Evolutionary conservation across 2,329 filamentous ascomycete species (phyloP).

Genomic region (Diaporthe ampelina): DNA sequence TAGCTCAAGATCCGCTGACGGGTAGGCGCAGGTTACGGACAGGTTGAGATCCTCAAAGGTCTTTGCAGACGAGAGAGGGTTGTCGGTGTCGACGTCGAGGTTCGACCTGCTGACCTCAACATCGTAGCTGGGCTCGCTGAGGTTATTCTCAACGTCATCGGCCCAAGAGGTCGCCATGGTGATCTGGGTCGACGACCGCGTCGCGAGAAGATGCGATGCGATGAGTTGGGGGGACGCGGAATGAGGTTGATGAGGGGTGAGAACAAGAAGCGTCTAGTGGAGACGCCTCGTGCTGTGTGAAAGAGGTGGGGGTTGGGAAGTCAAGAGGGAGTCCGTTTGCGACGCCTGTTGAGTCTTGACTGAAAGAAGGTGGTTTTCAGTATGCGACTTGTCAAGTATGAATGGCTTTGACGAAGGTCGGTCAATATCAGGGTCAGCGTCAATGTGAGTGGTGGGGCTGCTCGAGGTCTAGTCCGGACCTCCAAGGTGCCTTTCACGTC

Average conservation of each 20-base stretch:
- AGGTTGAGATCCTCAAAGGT: slow-evolving; percentile 88
- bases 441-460: slow-evolving; percentile 32
- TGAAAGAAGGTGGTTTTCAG: slow-evolving; percentile 8
- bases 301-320: neutral
- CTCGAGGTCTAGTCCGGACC: slow-evolving; percentile 10
- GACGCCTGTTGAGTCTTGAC: slow-evolving; percentile 12
- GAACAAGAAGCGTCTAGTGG: neutral
- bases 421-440: slow-evolving; percentile 13
- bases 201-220: slow-evolving; percentile 21
- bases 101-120: slow-evolving; percentile 95
- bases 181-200: neutral
- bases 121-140: slow-evolving; percentile 81
- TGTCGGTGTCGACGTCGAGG: slow-evolving; percentile 86
- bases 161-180: slow-evolving; percentile 34
- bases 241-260: slow-evolving; percentile 3
- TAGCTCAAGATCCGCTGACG: slow-evolving; percentile 43
- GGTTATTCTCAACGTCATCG: slow-evolving; percentile 50
- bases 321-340: neutral
- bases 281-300: neutral
- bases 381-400: slow-evolving; percentile 4
- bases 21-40: slow-evolving; percentile 63
- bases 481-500: slow-evolving; percentile 8
- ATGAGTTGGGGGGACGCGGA: neutral
- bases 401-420: slow-evolving; percentile 19
- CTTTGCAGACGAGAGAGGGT: slow-evolving; percentile 87